Base-by-base conservation (phyloP, 257 asterid species). In the Solanum habrochaites region DNA sequence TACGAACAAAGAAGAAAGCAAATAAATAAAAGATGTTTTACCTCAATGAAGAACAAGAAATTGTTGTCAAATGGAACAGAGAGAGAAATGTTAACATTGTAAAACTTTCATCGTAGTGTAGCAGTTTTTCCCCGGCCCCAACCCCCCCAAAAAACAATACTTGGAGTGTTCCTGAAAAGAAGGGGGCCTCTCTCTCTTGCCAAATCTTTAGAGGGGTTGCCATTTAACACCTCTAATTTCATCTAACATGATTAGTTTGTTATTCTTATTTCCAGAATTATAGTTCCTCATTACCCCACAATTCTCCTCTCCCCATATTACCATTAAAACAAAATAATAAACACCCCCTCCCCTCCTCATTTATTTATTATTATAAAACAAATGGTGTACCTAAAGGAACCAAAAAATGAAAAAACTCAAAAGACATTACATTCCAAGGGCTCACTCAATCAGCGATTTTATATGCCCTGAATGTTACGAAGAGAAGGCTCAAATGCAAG, bases 151-250 rank as follows among this genome's bases (percentile, higher is more conserved):
- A 37, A 80, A 80, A 29, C 85, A 80, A 27, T 18, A 47, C 66
- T 45, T 45, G 29, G 7, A 16, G 69, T 62, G 69, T 14, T 87
- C 91, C 93, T 87, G 72, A 87, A 88, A 88, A 86, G 25, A 69
- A 88, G 91, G 91, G 45, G 52, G 25, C 29, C 25, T 89, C 89
- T 86, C 86, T 85, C 87, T 29, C 60, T 4, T 43, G 13, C 10
- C 84, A 74, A 56, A 52, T 64, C 49, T 78, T 37, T 74, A 69
- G 47, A 29, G 31, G 62, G 31, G 62, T 29, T 77, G 66, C 11
- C 67, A 29, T 80, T 80, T 29, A 49, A 60, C 52, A 73, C 89
- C 90, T 88, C 86, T 72, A 81, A 31, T 85, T 90, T 77, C 25
- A 77, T 13, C 40, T 5, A 77, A 77, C 25, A n/a, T 77, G 8